A percentile compares a stretch with the other conserved stretches of the same genome.
These are phyloP conservation scores for Nitzschia sp. DNA, from an alignment of 108 stramenopile species.

Conservation along the genomic window DNA sequence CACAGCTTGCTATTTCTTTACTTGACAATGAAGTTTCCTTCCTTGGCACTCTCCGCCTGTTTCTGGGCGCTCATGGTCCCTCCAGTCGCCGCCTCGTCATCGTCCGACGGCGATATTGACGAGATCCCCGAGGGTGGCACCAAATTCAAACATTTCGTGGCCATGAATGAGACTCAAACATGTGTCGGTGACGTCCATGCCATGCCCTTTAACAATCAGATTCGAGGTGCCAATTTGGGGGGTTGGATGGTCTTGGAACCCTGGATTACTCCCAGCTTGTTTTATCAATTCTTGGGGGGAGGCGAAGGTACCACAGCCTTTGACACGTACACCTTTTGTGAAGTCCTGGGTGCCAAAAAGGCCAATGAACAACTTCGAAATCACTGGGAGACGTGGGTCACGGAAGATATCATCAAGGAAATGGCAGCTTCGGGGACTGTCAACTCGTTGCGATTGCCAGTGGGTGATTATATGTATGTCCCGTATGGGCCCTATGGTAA, in stretches of 20 bases:
- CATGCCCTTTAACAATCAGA: conserved; percentile 85
- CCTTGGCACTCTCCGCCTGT: not conserved
- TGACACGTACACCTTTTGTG: conserved; percentile 91
- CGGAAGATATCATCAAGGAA: conserved; percentile 70
- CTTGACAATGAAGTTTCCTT: not conserved
- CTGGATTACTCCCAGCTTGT: conserved; percentile 93
- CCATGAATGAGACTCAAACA: conserved; percentile 62
- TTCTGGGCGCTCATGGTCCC: too few species aligned
- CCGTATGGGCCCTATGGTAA: conserved; percentile 89
- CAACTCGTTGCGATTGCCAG: conserved; percentile 84
- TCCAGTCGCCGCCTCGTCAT: too few species aligned
- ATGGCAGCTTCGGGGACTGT: conserved; percentile 73
- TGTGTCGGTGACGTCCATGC: conserved; percentile 73
- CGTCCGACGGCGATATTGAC: not conserved
- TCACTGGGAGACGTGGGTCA: conserved; percentile 92
- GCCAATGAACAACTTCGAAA: conserved; percentile 84
- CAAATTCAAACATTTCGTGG: conserved; percentile 55
- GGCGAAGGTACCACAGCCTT: conserved; percentile 74
- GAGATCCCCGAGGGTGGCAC: conserved; percentile 15
- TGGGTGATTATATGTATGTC: conserved; percentile 91
- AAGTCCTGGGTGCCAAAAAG: conserved; percentile 80
- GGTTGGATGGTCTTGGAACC: conserved; percentile 95
- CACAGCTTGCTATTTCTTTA: too few species aligned
- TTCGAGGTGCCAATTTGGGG: conserved; percentile 89
- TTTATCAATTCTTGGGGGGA: conserved; percentile 90